phyloP scores from a whole-genome alignment of 2,329 filamentous ascomycete species.

The Exophiala xenobiotica region DNA sequence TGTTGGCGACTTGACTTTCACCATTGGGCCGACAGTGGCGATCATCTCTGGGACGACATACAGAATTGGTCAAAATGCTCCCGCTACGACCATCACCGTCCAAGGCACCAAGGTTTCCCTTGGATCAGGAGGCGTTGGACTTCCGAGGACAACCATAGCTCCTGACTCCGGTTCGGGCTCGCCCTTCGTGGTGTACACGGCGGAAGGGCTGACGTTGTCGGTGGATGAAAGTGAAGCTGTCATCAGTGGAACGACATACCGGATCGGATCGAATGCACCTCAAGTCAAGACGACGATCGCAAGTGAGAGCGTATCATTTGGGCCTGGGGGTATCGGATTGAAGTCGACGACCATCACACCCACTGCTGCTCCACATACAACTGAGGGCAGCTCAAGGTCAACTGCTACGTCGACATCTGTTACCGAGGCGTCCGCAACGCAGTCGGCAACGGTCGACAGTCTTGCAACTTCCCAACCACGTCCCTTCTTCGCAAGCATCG shows the following conservation, averaged over 20 bases:
- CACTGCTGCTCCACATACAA: conserved; percentile 12
- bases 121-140: conserved; percentile 29
- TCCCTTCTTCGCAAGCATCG: too few relatives aligned
- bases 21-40: conserved; percentile 30
- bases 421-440: conserved; percentile 9
- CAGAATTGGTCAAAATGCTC: conserved; percentile 28
- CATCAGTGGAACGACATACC: conserved; percentile 53
- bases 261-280: conserved; percentile 47
- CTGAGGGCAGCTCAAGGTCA: not conserved
- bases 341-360: conserved; percentile 39
- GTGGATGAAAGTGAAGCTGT: conserved; percentile 37
- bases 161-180: conserved; percentile 12
- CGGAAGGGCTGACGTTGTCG: conserved; percentile 29
- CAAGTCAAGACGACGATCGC: conserved; percentile 48
- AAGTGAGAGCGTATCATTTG: conserved; percentile 54
- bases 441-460: not conserved
- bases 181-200: conserved; percentile 21
- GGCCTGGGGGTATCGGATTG: conserved; percentile 50
- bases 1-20: conserved; percentile 25
- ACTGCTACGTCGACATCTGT: conserved; percentile 3
- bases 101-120: conserved; percentile 30
- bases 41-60: conserved; percentile 32
- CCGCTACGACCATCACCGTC: conserved; percentile 27
- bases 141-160: conserved; percentile 30
- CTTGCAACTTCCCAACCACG: conserved; percentile 1